Evolutionary conservation across 2,329 filamentous ascomycete genomes (phyloP).

Genomic region (Apiospora arundinis): DNA sequence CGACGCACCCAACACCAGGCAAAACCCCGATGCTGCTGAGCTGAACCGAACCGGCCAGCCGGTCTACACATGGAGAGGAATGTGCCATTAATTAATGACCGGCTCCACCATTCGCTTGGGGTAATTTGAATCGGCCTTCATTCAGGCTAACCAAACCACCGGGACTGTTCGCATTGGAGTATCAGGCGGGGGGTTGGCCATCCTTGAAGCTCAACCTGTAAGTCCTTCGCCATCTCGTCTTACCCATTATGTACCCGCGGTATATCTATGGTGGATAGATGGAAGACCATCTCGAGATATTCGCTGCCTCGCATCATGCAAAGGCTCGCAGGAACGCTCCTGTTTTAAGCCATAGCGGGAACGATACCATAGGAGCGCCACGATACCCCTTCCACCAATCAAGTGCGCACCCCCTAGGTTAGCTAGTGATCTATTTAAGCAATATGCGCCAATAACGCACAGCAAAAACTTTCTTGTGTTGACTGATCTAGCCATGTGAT

Average conservation of each 20-base stretch:
- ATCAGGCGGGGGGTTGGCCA: background rate
- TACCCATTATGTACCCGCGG: background rate
- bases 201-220: background rate
- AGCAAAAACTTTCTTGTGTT: background rate
- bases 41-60: background rate
- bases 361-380: background rate
- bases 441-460: background rate
- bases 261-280: too few relatives aligned
- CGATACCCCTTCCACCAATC: background rate
- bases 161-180: background rate
- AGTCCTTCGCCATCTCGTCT: background rate
- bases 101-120: background rate
- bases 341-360: background rate
- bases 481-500: background rate
- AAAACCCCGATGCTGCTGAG: background rate
- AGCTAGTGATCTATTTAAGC: background rate
- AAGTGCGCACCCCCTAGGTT: background rate
- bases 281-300: background rate
- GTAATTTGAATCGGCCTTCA: constrained; percentile 1
- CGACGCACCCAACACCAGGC: background rate
- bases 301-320: background rate
- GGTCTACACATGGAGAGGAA: background rate
- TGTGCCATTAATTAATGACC: background rate
- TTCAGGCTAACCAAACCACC: constrained; percentile 14
- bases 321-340: background rate